Evolutionary conservation across 2,329 filamentous ascomycete genomes (phyloP), one percentile per base, ranked within the genome.

Genomic region (Colletotrichum zoysiae): DNA sequence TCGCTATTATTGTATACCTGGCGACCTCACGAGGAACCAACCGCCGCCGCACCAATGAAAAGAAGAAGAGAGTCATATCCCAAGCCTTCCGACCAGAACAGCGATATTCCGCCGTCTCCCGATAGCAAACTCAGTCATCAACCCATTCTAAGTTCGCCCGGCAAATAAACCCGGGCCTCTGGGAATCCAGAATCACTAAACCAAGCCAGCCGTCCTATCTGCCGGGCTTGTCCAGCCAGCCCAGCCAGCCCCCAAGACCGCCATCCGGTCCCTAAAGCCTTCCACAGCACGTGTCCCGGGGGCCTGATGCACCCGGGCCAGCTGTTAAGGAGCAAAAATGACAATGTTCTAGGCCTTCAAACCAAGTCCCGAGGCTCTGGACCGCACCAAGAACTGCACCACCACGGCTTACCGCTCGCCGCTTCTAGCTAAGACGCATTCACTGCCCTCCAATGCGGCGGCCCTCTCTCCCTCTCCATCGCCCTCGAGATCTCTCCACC

Each of bases 211-310:
- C 42, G 42, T 44, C 42, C 18, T 18, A 6, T 42, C 42, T 44
- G 42, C 18, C 42, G 42, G 14, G 42, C 42, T 20, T 20, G 42
- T 5, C 40, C 3, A 18, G 40, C 40, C 40, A 42, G 30, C 30
- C 30, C 38, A 12, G 9, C 12, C 11, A 40, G 40, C 26, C 38
- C 44, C 26, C 26, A 30, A 68, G 51, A 26, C 62, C 46, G 55
- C 46, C 46, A 20, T 48, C 38, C 40, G 46, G 46, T 65, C 51
- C 51, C 14, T 42, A 14, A 62, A 64, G 23, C 61, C 67, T 30
- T 66, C 56, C 67, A 48, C 56, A 59, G 35, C 67, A 67, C 67
- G 63, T 61, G 63, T 67, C 30, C 44, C 38, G 4, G 56, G 23
- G 23, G 23, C 23, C 23, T 30, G 18, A 30, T 44, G 9, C 38